Percentiles rank a stretch among this genome's conserved stretches.
Evolutionary conservation across 2,329 filamentous ascomycete species (phyloP).

Genomic region (Alternaria consortialis): DNA sequence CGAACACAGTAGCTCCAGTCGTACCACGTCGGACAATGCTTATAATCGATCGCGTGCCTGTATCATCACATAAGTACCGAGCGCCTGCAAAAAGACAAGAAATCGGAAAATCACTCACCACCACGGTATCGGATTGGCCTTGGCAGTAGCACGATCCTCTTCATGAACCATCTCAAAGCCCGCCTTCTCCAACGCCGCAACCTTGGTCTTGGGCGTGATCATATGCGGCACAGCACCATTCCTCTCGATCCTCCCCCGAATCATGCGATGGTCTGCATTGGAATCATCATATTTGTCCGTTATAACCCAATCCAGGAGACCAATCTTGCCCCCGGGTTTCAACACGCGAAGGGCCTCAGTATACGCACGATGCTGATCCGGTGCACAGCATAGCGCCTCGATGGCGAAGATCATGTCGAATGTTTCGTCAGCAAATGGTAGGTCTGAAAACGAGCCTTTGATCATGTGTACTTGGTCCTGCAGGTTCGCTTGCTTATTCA

Average conservation of each 20-base stretch:
- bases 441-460: background rate
- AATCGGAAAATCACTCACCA: background rate
- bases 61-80: background rate
- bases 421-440: background rate
- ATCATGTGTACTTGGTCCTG: background rate
- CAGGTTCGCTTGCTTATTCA: background rate
- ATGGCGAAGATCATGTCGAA: background rate
- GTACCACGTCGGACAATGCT: background rate
- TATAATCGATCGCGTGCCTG: constrained; percentile 1
- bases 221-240: background rate
- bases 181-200: background rate
- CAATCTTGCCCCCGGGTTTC: background rate
- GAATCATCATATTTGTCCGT: background rate
- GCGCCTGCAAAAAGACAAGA: background rate
- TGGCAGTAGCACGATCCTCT: background rate
- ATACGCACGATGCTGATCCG: background rate
- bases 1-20: background rate
- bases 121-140: background rate
- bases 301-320: background rate
- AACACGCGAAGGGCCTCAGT: background rate
- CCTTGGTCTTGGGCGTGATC: background rate
- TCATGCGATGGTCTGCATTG: background rate
- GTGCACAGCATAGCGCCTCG: background rate
- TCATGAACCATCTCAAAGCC: background rate
- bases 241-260: background rate